Conservation (phyloP, 1,284 basidiomycete species). For the Papiliotrema nemorosa region DNA sequence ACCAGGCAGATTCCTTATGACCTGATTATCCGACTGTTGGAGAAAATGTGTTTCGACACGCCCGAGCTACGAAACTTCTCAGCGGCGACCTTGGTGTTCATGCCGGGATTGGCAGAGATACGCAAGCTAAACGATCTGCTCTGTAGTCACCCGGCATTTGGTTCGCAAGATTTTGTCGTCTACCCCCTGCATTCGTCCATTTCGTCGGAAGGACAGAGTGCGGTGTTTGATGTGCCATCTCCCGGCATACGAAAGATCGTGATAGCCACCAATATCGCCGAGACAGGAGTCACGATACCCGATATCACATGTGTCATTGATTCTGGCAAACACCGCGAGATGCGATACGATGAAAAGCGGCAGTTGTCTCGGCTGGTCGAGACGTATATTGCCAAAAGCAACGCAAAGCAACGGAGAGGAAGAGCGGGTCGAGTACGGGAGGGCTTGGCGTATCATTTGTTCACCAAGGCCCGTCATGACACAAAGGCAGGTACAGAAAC, state of each 20-base stretch:
- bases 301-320: constrained; percentile 98
- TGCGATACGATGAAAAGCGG: constrained; percentile 96
- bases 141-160: constrained; percentile 70
- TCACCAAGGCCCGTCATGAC: constrained; percentile 85
- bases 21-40: constrained; percentile 78
- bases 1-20: constrained; percentile 88
- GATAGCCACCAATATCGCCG: constrained; percentile 62
- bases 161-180: constrained; percentile 66
- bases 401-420: constrained; percentile 87
- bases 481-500: constrained; percentile 47
- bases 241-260: constrained; percentile 83
- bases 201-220: constrained; percentile 82
- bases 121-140: constrained; percentile 81
- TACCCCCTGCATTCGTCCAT: constrained; percentile 92
- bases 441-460: constrained; percentile 93
- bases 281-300: constrained; percentile 96
- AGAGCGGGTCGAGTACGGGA: constrained; percentile 87
- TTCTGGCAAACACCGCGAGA: constrained; percentile 86
- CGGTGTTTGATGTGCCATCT: constrained; percentile 85
- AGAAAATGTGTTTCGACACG: constrained; percentile 78
- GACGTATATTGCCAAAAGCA: constrained; percentile 88
- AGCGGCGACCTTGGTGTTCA: constrained; percentile 81
- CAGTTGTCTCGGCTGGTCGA: constrained; percentile 91
- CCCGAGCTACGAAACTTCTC: constrained; percentile 56
- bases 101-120: constrained; percentile 91